A percentile compares a stretch with the other conserved stretches of the same genome.
These are phyloP conservation scores for Penicillium robsamsonii DNA, from an alignment of 495 filamentous ascomycete species.

Conservation along the genomic window DNA sequence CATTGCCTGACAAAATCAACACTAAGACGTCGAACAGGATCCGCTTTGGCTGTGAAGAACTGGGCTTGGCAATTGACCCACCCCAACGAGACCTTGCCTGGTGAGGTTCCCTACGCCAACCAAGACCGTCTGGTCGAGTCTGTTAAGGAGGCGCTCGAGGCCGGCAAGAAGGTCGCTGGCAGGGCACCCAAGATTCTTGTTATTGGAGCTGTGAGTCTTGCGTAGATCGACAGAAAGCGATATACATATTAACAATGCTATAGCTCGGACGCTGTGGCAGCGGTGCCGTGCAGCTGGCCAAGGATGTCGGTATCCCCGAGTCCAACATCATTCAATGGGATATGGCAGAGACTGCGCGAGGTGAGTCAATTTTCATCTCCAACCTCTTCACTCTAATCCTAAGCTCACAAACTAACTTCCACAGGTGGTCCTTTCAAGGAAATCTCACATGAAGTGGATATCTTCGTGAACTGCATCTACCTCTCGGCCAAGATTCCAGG, in stretches of 20 bases:
- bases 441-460: conserved; percentile 65
- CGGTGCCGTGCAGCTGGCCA: conserved; percentile 78
- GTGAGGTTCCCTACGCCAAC: conserved; percentile 72
- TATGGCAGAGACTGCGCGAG: conserved; percentile 73
- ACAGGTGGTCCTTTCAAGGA: conserved; percentile 79
- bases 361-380: conserved; percentile 12
- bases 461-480: conserved; percentile 95
- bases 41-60: conserved; percentile 76
- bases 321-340: conserved; percentile 87
- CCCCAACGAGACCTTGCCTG: conserved; percentile 61
- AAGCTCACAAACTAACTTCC: background rate
- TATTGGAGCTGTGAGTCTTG: conserved; percentile 53
- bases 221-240: background rate
- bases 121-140: conserved; percentile 69
- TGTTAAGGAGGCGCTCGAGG: conserved; percentile 64
- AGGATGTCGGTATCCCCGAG: conserved; percentile 70
- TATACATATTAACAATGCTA: conserved; percentile 9
- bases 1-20: background rate
- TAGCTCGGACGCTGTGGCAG: conserved; percentile 79
- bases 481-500: conserved; percentile 63
- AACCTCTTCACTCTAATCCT: too few species aligned
- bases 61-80: conserved; percentile 88
- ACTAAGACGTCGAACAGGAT: conserved; percentile 25
- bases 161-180: conserved; percentile 54
- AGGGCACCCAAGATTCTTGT: conserved; percentile 54